These are phyloP conservation scores for Oxyria digyna DNA, from an alignment of 148 eudicot species.

Conservation along the genomic window DNA sequence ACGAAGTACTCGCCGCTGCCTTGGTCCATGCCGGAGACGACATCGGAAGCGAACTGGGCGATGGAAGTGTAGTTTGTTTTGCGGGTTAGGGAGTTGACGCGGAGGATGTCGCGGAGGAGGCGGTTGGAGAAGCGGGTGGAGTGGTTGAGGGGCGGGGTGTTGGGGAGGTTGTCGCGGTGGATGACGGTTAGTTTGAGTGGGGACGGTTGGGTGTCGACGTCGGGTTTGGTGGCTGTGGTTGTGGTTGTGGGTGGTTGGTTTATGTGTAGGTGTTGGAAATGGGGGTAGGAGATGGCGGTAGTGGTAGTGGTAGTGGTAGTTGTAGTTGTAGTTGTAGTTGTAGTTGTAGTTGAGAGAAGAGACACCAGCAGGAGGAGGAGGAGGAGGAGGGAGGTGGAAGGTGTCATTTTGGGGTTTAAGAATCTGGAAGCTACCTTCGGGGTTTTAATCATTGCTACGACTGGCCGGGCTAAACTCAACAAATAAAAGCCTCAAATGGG, in stretches of 20 bases:
- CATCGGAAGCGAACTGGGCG: slow-evolving; percentile 48
- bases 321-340: slow-evolving; percentile 19
- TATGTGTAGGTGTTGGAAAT: slow-evolving; percentile 46
- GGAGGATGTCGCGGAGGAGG: slow-evolving; percentile 35
- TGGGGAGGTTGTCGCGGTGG: slow-evolving; percentile 46
- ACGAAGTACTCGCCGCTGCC: slow-evolving; percentile 94
- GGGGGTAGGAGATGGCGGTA: slow-evolving; percentile 20
- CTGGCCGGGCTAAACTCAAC: neutral
- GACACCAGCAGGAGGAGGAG: slow-evolving; percentile 2
- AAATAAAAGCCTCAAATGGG: neutral
- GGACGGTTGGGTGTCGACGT: neutral
- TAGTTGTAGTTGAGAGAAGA: slow-evolving; percentile 9
- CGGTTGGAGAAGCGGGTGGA: slow-evolving; percentile 38
- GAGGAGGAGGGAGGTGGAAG: neutral
- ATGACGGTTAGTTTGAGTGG: slow-evolving; percentile 35
- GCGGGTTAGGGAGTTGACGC: slow-evolving; percentile 31
- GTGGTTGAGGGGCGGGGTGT: slow-evolving; percentile 12
- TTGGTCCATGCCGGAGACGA: slow-evolving; percentile 80
- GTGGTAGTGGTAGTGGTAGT: slow-evolving; percentile 18
- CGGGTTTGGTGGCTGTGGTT: slow-evolving; percentile 11
- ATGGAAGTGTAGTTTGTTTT: slow-evolving; percentile 12
- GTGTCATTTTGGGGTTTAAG: neutral
- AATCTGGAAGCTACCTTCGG: neutral
- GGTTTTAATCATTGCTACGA: neutral
- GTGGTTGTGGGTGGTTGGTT: slow-evolving; percentile 18